Conservation (phyloP, 2,329 filamentous ascomycete genomes). For the Raffaelea deltoideospora region DNA sequence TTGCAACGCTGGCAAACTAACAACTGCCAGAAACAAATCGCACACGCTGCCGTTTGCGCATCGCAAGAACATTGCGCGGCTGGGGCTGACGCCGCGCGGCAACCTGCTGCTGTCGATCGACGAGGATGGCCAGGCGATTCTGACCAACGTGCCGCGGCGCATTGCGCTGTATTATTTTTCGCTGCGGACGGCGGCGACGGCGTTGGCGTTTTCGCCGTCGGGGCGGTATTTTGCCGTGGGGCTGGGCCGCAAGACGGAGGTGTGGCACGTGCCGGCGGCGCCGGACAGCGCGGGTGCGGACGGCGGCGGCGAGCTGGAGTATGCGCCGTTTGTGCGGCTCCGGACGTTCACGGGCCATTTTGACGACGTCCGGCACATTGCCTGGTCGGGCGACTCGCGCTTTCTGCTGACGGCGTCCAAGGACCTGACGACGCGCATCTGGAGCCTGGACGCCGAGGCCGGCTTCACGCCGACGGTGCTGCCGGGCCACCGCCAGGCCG, state of each 20-base stretch:
- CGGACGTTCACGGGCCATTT: constrained; percentile 79
- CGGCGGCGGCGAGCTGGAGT: constrained; percentile 71
- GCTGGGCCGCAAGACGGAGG: constrained; percentile 73
- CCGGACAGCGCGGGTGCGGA: constrained; percentile 73
- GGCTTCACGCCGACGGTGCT: constrained; percentile 82
- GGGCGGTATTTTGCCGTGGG: constrained; percentile 84
- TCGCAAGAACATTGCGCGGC: constrained; percentile 77
- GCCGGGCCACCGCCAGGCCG: constrained; percentile 77
- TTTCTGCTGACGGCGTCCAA: constrained; percentile 90
- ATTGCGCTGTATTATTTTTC: constrained; percentile 89
- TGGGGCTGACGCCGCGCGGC: constrained; percentile 78
- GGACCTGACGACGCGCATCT: constrained; percentile 85
- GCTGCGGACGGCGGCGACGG: constrained; percentile 70
- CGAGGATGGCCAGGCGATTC: constrained; percentile 82
- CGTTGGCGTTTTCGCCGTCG: constrained; percentile 80
- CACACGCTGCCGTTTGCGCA: constrained; percentile 81
- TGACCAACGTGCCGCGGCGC: constrained; percentile 77
- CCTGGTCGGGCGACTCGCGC: constrained; percentile 91
- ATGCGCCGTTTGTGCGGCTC: constrained; percentile 85
- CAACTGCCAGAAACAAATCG: constrained; percentile 66
- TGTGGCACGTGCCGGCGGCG: constrained; percentile 90
- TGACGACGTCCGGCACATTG: constrained; percentile 69
- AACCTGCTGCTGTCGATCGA: constrained; percentile 89
- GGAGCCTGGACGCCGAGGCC: constrained; percentile 78
- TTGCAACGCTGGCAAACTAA: no score